Base-by-base conservation (phyloP, 2,329 filamentous ascomycete species). In the Xylaria sp. region DNA sequence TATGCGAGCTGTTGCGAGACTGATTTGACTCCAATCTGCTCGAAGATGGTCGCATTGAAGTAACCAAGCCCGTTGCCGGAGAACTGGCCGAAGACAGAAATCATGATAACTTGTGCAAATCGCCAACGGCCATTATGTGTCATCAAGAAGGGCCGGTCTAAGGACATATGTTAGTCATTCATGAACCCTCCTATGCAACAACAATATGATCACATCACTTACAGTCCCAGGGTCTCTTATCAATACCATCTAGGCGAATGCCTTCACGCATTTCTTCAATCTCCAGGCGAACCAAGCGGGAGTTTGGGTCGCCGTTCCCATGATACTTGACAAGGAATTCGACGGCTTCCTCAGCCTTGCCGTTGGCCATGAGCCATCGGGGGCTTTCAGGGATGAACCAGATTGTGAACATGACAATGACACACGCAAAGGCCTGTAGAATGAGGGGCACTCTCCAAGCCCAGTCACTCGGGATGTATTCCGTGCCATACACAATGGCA, bases 51-150 rank as follows among this genome's bases (percentile, higher is more conserved):
- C 8, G 84, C 80, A 75, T 85, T 85, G 77, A 85, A 86, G 78
- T 86, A 86, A 15, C 84, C 83, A 7, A 86, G 80, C 61, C 84
- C 84, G 66, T 85, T 85, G 23, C 84, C 84, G 0, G 84, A 85
- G 76, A 84, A 86, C 73, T 86, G 84, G 18, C 84, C 84, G 65
- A 86, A 86, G 69, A 85, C 78, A 54, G 83, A 84, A 70, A 86
- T 85, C 82, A 85, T 84, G 70, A 85, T 71, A 51, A 85, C 83
- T 69, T 85, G 83, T 4, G 80, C 78, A 64, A 84, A 82, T 28
- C 84, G 80, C 84, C 84, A 85, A 62, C 84, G 83, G 52, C 83
- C 83, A 57, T 77, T 82, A 77, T 84, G 83, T 10, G 80, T 79
- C 4, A 78, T 48, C 51, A 85, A 18, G 63, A 86, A 80, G 0